Evolutionary conservation across 2,329 filamentous ascomycete genomes (phyloP), one percentile per base, ranked within the genome.

Genomic region (Lasiodiplodia sp.): DNA sequence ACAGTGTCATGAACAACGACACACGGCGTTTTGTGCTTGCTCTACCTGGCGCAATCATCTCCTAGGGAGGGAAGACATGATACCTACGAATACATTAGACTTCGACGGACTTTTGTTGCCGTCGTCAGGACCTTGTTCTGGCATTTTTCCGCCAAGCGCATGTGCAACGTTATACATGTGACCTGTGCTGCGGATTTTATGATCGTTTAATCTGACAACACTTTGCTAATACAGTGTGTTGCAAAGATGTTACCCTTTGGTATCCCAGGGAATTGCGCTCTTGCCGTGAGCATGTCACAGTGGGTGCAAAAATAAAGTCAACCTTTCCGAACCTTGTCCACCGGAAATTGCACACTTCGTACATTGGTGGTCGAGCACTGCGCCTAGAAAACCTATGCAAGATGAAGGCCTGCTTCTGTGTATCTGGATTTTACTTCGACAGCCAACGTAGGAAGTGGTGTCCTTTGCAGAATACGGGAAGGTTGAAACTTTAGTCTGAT

Each of bases 1-100:
- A 56, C 12, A n/a, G 55, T 28, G 34, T 57, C 51, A 28, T 28
- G 51, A 14, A 28, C 21, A 12, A 53, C 12, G 57, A 34, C 44
- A 64, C 28, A 14, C 44, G 60, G 28, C 60, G 60, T 64, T 64
- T 21, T 21, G 10, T 25, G 49, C 34, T 37, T 37, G 14, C 16
- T 44, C 40, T 44, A 44, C 16, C 14, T 44, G 62, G 62, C 49
- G 34, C 28, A 56, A 56, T n/a, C 10, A 47, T 51, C 18, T 38
- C 44, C 21, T n/a, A 21, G 44, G 31, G 49, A 21, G 28, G 5
- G 28, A 28, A 23, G 40, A 21, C 6, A 66, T 56, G 63, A 66
- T 66, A 66, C 63, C 63, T 64, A 66, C 16, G 63, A 66, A 66
- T 64, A 56, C 37, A 55, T 21, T n/a, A 14, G 23, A 25, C 21